Evolutionary conservation across 495 filamentous ascomycete species (phyloP).

Genomic region (Penicillium chermesinum): DNA sequence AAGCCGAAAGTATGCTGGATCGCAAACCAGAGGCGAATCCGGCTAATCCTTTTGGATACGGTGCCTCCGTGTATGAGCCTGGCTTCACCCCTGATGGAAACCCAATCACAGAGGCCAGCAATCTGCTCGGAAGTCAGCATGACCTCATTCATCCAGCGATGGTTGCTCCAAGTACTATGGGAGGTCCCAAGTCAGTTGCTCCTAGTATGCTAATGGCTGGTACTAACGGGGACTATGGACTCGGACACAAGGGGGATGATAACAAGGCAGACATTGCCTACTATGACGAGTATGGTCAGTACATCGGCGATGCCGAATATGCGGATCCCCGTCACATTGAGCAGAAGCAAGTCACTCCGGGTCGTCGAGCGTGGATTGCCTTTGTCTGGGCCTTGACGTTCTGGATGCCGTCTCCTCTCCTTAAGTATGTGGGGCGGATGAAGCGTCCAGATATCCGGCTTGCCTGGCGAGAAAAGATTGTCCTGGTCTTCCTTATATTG

Average conservation of each 20-base stretch:
- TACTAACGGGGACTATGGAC: slow-evolving; percentile 71
- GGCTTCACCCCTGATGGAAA: slow-evolving; percentile 24
- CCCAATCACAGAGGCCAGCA: slow-evolving; percentile 53
- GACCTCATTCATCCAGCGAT: slow-evolving; percentile 58
- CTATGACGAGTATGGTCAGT: slow-evolving; percentile 54
- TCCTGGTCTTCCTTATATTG: slow-evolving; percentile 73
- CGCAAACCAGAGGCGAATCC: slow-evolving; percentile 60
- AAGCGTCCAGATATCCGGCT: slow-evolving; percentile 94
- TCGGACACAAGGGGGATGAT: slow-evolving; percentile 80
- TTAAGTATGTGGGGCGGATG: slow-evolving; percentile 86
- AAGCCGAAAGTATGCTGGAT: slow-evolving; percentile 94
- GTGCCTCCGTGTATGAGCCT: slow-evolving; percentile 29
- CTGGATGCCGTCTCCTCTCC: slow-evolving; percentile 86
- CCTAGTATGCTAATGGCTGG: slow-evolving; percentile 55
- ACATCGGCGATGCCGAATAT: slow-evolving; percentile 58
- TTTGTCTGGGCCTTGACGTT: slow-evolving; percentile 85
- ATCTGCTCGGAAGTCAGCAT: slow-evolving; percentile 62
- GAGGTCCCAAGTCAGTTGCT: slow-evolving; percentile 63
- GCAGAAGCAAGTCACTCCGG: slow-evolving; percentile 54
- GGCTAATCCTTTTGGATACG: slow-evolving; percentile 31
- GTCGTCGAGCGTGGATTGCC: slow-evolving; percentile 70
- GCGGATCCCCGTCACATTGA: slow-evolving; percentile 72
- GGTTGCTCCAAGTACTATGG: slow-evolving; percentile 53
- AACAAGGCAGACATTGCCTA: slow-evolving; percentile 62
- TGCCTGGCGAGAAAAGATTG: slow-evolving; percentile 94